Evolutionary conservation across 176 grass and related monocot genomes (phyloP).

Genomic region (Canna indica): DNA sequence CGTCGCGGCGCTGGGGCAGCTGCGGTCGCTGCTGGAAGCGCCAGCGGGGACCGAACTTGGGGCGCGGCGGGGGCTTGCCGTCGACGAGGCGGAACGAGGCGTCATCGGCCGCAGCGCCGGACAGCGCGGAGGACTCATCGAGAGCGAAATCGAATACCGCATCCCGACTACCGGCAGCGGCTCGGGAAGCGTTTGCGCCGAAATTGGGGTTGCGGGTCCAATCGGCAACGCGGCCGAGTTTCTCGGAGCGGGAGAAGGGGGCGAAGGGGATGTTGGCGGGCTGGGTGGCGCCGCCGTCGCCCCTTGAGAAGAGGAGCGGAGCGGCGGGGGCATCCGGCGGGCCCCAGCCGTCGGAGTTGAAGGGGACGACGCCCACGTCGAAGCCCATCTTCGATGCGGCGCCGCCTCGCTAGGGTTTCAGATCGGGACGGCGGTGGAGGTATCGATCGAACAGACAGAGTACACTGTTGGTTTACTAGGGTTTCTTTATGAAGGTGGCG

Average conservation of each 20-base stretch:
- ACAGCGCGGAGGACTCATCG: neutral
- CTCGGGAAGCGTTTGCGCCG: neutral
- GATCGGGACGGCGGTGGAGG: no score
- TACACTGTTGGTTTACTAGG: no score
- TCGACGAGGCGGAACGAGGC: slow-evolving; percentile 12
- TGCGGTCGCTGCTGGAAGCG: slow-evolving; percentile 11
- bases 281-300: neutral
- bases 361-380: slow-evolving; percentile 11
- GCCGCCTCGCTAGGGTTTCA: no score
- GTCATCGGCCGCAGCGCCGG: neutral
- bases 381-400: neutral
- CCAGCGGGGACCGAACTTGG: slow-evolving; percentile 13
- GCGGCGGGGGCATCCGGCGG: neutral
- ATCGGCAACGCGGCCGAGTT: slow-evolving; percentile 13
- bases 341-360: slow-evolving; percentile 6
- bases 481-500: no score
- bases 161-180: neutral
- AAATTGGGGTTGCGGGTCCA: slow-evolving; percentile 17
- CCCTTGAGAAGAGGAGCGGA: neutral
- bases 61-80: slow-evolving; percentile 8
- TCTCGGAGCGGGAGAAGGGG: slow-evolving; percentile 8
- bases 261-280: slow-evolving; percentile 8
- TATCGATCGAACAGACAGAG: no score
- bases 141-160: slow-evolving; percentile 12
- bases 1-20: slow-evolving; percentile 16